phyloP scores from a whole-genome alignment of 331 rosid species.

The Acacia pycnantha region DNA sequence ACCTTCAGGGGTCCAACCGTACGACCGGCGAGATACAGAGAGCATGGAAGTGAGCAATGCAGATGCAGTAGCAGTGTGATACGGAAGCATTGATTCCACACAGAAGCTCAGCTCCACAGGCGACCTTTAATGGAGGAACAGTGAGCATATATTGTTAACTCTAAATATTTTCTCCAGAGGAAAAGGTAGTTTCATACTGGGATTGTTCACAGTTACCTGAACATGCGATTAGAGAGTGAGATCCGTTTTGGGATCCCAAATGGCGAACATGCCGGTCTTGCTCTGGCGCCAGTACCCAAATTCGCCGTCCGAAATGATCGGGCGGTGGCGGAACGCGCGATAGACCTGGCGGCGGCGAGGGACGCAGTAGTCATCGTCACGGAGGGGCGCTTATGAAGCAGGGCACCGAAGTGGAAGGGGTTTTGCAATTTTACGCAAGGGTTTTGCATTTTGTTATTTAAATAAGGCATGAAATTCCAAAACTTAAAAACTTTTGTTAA shows the following conservation, averaged over 20 bases:
- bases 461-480: too few relatives aligned
- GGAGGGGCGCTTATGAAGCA: neutral
- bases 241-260: constrained; percentile 59
- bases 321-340: constrained; percentile 62
- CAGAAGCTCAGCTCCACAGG: constrained; percentile 79
- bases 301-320: constrained; percentile 40
- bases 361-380: constrained; percentile 60
- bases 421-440: constrained; percentile 23
- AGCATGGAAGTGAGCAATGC: constrained; percentile 91
- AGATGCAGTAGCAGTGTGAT: constrained; percentile 83
- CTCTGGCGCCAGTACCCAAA: constrained; percentile 43
- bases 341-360: constrained; percentile 63
- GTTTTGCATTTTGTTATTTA: constrained; percentile 22
- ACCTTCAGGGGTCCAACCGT: constrained; percentile 88
- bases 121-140: constrained; percentile 39
- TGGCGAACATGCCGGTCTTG: constrained; percentile 45
- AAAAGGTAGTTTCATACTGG: neutral
- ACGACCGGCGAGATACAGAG: constrained; percentile 62
- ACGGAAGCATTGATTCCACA: constrained; percentile 78
- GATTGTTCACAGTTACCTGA: constrained; percentile 48
- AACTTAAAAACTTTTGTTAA: too few relatives aligned
- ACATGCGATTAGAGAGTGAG: constrained; percentile 53
- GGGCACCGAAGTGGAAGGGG: neutral
- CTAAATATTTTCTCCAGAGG: neutral
- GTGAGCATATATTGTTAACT: neutral